Base-by-base conservation (phyloP, 2,329 filamentous ascomycete genomes). In the Fusarium sarcochroum region DNA sequence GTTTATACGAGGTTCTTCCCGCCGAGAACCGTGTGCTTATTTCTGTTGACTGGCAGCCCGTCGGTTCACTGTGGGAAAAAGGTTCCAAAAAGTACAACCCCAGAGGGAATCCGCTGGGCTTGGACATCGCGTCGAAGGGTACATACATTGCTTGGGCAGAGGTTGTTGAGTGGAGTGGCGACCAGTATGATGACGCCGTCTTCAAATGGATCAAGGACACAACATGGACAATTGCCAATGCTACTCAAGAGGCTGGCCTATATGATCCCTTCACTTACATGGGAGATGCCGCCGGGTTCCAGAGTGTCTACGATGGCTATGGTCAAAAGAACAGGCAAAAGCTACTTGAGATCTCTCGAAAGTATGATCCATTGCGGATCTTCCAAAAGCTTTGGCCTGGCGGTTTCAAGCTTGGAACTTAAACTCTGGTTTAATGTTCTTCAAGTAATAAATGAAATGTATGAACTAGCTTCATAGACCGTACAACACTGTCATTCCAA, bases 121-220 rank as follows among this genome's bases (percentile, higher is more conserved):
- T 69, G 3, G 53, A 69, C 2, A 76, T 45, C 0, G 50, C n/a
- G 20, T 37, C 42, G 0, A 66, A 69, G 32, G 67, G 67, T 6
- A 66, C 62, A 1, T 69, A 70, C 7, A 44, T 70, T 7, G 57
- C 57, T 3, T 70, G 66, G 66, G 66, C 66, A 5, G 67, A 70
- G 44, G 67, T 66, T 5, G 42, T 70, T 18, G 67, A 70, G 14
- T 69, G 67, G 66, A 66, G 47, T 3, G 57, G 58, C 0, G 66
- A 69, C 1, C 35, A 69, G 40, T 41, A 69, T 6, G 66, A 69
- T 3, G 58, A 69, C 1, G 62, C 51, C 2, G 34, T 70, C 1
- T 63, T 66, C 13, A 50, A 34, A 17, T 70, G 66, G 67, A 69
- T 70, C 0, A 44, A 66, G 38, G 32, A 60, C 9, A 60, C 53